A percentile compares a stretch with the other conserved stretches of the same genome.
Evolutionary conservation across 1,284 basidiomycete genomes (phyloP).

Genomic region (Cutaneotrichosporon sp.): DNA sequence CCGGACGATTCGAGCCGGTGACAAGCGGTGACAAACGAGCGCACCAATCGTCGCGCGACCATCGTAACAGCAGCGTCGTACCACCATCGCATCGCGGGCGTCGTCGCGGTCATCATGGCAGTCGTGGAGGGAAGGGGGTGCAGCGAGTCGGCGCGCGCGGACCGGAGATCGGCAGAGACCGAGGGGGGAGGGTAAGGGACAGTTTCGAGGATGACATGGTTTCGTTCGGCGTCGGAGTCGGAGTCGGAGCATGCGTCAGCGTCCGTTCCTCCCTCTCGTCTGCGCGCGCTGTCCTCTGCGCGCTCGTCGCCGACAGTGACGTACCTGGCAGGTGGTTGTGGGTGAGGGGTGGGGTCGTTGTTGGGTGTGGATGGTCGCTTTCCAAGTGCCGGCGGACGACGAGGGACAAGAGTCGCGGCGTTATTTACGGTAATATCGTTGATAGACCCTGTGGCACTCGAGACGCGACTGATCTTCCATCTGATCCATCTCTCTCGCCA

Average conservation of each 20-base stretch:
- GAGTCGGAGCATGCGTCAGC: constrained; percentile 10
- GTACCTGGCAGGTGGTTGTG: constrained; percentile 11
- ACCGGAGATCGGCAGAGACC: constrained; percentile 4
- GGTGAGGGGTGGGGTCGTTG: constrained; percentile 1
- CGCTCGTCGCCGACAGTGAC: not conserved
- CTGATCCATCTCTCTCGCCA: constrained; percentile 5
- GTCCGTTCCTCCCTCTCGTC: not conserved
- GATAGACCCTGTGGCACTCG: not conserved
- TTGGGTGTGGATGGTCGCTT: not conserved
- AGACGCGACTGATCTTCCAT: constrained; percentile 19
- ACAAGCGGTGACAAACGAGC: no score
- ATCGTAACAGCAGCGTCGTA: no score
- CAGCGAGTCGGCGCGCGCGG: not conserved
- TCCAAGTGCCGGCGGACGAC: not conserved
- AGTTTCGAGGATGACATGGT: not conserved
- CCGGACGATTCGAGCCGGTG: no score
- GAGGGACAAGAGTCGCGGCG: not conserved
- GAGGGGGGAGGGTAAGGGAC: not conserved
- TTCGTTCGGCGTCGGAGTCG: not conserved
- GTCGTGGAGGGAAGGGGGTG: no score
- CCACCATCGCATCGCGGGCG: not conserved
- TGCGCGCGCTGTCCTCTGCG: not conserved
- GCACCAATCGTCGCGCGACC: no score
- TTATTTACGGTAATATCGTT: not conserved
- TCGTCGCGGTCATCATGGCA: not conserved